Percentiles rank a stretch among this genome's conserved stretches.
Conservation (phyloP, 2,329 filamentous ascomycete species). For the Exophiala oligosperma region DNA sequence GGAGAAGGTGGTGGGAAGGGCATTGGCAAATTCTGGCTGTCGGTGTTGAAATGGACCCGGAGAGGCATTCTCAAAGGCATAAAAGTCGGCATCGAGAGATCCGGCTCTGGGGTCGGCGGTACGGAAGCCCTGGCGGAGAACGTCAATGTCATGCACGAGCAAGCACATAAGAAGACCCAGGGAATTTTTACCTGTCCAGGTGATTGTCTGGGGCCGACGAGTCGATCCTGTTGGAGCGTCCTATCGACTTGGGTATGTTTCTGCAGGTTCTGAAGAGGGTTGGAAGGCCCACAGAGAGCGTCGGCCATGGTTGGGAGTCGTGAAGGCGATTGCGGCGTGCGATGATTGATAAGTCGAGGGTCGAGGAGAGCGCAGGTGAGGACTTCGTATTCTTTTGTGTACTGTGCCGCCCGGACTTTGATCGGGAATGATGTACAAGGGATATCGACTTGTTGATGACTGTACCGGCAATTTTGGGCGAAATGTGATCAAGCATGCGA, state of each 20-base stretch:
- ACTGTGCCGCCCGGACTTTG: too few species aligned
- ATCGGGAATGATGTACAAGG: too few species aligned
- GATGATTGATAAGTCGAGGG: background rate
- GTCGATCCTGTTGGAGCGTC: constrained; percentile 71
- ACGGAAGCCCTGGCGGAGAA: constrained; percentile 57
- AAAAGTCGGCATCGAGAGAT: constrained; percentile 65
- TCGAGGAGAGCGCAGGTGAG: background rate
- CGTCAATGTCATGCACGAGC: too few species aligned
- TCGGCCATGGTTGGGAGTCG: constrained; percentile 58
- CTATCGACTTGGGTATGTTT: constrained; percentile 69
- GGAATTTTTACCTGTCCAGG: constrained; percentile 52
- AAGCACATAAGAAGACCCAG: too few species aligned
- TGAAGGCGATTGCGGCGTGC: background rate
- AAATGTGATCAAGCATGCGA: too few species aligned
- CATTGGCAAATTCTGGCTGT: constrained; percentile 25
- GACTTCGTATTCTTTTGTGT: background rate
- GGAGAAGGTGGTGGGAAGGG: constrained; percentile 22
- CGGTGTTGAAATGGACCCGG: constrained; percentile 33
- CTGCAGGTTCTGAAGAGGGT: constrained; percentile 71
- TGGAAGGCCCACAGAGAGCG: constrained; percentile 72
- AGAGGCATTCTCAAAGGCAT: constrained; percentile 63
- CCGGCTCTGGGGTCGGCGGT: constrained; percentile 57
- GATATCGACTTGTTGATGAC: background rate
- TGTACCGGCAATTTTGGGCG: background rate
- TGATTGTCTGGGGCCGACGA: constrained; percentile 53